Evolutionary conservation across 768 basidiomycete genomes (phyloP).

Genomic region (Scleroderma bovista): DNA sequence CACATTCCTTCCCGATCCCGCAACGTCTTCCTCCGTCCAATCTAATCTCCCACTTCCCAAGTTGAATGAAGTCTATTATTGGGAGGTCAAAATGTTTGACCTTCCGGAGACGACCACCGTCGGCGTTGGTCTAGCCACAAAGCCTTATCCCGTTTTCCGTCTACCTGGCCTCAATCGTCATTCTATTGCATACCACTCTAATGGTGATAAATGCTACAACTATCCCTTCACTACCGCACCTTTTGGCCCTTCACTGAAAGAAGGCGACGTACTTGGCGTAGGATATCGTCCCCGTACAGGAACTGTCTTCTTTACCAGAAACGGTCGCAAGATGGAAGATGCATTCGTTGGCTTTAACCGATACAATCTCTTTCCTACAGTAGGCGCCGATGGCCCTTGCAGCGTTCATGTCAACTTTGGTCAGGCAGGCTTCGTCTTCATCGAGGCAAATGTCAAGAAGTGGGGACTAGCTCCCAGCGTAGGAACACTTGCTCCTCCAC

Average conservation of each 20-base stretch:
- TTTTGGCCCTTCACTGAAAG: constrained; percentile 80
- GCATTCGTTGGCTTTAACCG: constrained; percentile 86
- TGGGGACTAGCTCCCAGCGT: constrained; percentile 98
- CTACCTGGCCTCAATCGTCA: constrained; percentile 81
- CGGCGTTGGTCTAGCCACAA: constrained; percentile 92
- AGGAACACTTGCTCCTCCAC: constrained; percentile 94
- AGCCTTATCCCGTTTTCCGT: constrained; percentile 93
- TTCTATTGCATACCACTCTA: constrained; percentile 94
- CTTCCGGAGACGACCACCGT: constrained; percentile 82
- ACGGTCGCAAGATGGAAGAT: constrained; percentile 95
- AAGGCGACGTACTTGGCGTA: constrained; percentile 93
- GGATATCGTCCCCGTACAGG: constrained; percentile 96
- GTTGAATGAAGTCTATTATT: constrained; percentile 98
- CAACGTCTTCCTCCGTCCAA: constrained; percentile 90
- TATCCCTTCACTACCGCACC: constrained; percentile 87
- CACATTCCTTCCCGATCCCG: constrained; percentile 95
- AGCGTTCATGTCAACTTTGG: constrained; percentile 97
- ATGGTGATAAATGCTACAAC: constrained; percentile 95
- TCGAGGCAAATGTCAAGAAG: constrained; percentile 99
- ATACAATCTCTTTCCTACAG: constrained; percentile 94
- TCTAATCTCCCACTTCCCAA: constrained; percentile 96
- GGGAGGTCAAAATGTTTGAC: constrained; percentile 99
- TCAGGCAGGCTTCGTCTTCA: constrained; percentile 97
- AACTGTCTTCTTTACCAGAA: constrained; percentile 98
- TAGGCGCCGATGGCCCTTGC: constrained; percentile 94